Evolutionary conservation across 2,329 filamentous ascomycete species (phyloP).

Genomic region (Fusarium cicatricum): DNA sequence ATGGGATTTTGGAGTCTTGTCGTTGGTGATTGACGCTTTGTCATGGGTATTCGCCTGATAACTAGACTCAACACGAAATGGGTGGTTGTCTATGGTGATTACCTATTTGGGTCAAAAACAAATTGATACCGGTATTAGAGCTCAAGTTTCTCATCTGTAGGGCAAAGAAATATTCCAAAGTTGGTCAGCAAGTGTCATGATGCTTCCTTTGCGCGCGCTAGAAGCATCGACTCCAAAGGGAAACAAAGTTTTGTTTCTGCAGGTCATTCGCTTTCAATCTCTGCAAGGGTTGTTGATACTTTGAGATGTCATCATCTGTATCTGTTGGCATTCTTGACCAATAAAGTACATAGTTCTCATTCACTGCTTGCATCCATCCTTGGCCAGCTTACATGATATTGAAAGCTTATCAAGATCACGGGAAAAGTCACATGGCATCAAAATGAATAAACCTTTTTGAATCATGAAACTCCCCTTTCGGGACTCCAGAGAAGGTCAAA

Average conservation of each 20-base stretch:
- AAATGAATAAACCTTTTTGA: neutral
- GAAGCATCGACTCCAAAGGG: neutral
- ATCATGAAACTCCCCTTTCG: neutral
- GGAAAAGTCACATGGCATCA: conserved; percentile 1
- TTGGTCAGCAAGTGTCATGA: neutral
- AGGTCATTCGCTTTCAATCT: neutral
- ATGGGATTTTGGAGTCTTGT: neutral
- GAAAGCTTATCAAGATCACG: neutral
- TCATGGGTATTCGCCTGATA: neutral
- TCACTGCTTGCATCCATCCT: neutral
- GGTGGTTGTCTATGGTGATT: conserved; percentile 2
- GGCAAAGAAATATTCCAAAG: neutral
- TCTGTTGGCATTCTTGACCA: no score
- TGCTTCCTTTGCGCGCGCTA: neutral
- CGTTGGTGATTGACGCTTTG: neutral
- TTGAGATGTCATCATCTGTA: no score
- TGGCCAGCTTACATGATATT: neutral
- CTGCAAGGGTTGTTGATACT: no score
- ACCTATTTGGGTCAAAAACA: conserved; percentile 10
- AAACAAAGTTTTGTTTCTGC: neutral
- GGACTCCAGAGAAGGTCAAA: conserved; percentile 3
- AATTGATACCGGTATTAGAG: neutral
- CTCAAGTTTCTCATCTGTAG: neutral
- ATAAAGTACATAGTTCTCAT: neutral
- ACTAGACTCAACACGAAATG: conserved; percentile 5